These are phyloP conservation scores for Fraxinus dipetala DNA, from an alignment of 305 asterid species.

Conservation along the genomic window DNA sequence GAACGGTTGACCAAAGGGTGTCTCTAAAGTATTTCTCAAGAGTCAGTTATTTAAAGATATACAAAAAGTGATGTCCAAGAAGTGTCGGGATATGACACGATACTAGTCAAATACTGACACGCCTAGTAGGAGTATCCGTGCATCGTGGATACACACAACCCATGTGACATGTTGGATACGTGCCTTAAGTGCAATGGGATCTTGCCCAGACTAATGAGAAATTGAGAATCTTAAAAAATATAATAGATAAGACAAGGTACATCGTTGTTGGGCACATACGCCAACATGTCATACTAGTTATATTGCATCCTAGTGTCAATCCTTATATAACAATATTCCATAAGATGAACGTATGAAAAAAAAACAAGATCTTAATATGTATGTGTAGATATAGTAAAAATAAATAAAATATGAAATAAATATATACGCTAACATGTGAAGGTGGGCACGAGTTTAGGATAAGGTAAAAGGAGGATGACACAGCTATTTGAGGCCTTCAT, in stretches of 20 bases:
- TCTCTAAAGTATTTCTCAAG: not conserved
- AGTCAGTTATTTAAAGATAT: not conserved
- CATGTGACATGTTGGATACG: not conserved
- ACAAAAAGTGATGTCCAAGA: not conserved
- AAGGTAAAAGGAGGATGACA: not conserved
- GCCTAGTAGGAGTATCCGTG: not conserved
- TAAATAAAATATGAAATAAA: not conserved
- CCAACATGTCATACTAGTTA: not conserved
- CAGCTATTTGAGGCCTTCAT: not conserved
- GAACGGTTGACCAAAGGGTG: not conserved
- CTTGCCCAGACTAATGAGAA: not conserved
- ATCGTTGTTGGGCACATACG: not conserved
- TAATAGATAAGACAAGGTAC: not conserved
- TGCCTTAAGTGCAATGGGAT: not conserved
- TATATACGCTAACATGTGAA: not conserved
- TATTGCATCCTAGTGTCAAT: not conserved
- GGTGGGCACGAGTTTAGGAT: not conserved
- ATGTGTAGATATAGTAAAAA: not conserved
- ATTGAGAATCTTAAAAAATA: not conserved
- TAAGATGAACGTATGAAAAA: not conserved
- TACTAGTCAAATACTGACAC: not conserved
- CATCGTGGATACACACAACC: not conserved
- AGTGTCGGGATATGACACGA: not conserved
- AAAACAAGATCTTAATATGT: not conserved
- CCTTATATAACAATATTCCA: not conserved